phyloP scores from a whole-genome alignment of 2,329 filamentous ascomycete species.

The Aplosporella prunicola region DNA sequence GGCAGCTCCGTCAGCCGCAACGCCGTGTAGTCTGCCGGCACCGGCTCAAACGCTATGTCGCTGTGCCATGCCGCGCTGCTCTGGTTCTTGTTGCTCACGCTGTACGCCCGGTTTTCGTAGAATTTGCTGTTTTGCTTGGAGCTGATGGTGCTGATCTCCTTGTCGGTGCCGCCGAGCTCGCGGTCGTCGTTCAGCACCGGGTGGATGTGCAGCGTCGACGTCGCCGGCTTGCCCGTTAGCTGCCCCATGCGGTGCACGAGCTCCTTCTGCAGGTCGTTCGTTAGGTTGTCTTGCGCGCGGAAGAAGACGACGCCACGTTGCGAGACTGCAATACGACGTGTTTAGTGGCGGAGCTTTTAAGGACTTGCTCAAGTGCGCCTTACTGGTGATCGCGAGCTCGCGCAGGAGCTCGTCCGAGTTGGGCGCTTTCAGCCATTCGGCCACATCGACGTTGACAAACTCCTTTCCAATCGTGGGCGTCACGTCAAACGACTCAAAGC shows the following conservation, averaged over 20 bases:
- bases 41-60: slow-evolving; percentile 33
- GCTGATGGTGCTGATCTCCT: slow-evolving; percentile 31
- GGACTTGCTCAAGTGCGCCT: slow-evolving; percentile 9
- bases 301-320: slow-evolving; percentile 47
- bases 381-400: slow-evolving; percentile 46
- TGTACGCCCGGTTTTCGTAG: slow-evolving; percentile 28
- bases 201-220: slow-evolving; percentile 51
- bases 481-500: slow-evolving; percentile 47
- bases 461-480: slow-evolving; percentile 56
- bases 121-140: slow-evolving; percentile 38
- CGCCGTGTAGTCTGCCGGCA: slow-evolving; percentile 32
- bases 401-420: slow-evolving; percentile 55
- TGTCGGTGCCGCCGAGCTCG: slow-evolving; percentile 26
- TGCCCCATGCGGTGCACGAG: slow-evolving; percentile 47
- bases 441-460: slow-evolving; percentile 48
- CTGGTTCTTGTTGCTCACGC: slow-evolving; percentile 39
- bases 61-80: slow-evolving; percentile 45
- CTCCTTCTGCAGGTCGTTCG: slow-evolving; percentile 43
- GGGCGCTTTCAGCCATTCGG: slow-evolving; percentile 52
- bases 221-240: slow-evolving; percentile 47
- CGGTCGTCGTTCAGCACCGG: slow-evolving; percentile 42
- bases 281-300: slow-evolving; percentile 41
- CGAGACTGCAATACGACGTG: slow-evolving; percentile 31
- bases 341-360: neutral
- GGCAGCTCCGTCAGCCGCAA: slow-evolving; percentile 28